Evolutionary conservation across 208 protist species (phyloP).

Genomic region (Blastocrithidia nonstop): DNA sequence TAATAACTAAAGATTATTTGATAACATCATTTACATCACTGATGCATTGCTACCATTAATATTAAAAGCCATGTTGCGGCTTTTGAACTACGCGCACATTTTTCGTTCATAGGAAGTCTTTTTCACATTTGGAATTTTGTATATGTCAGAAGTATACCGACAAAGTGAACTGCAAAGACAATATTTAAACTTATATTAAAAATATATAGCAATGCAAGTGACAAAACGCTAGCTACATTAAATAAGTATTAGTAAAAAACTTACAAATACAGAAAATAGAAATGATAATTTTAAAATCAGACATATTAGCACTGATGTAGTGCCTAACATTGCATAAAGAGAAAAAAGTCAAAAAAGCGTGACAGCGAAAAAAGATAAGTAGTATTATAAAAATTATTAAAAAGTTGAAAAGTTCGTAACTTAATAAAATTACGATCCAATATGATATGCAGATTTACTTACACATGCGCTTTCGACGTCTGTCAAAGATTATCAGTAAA

Average conservation of each 20-base stretch:
- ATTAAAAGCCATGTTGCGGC: conserved; percentile 36
- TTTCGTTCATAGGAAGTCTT: conserved; percentile 31
- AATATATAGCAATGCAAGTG: too few relatives aligned
- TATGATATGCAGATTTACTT: too few relatives aligned
- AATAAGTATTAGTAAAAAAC: neutral
- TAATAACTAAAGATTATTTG: conserved; percentile 7
- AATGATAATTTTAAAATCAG: neutral
- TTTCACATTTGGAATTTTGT: conserved; percentile 6
- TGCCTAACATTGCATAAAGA: too few relatives aligned
- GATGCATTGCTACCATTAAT: conserved; percentile 30
- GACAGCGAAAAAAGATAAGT: too few relatives aligned
- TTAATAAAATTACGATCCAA: too few relatives aligned
- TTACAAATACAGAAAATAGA: neutral
- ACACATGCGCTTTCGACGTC: too few relatives aligned
- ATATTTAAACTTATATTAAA: too few relatives aligned
- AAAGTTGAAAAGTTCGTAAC: too few relatives aligned
- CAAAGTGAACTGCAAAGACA: conserved; percentile 12
- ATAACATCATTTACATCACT: conserved; percentile 24
- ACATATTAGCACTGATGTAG: neutral
- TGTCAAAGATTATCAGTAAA: too few relatives aligned
- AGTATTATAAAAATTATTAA: too few relatives aligned
- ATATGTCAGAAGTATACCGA: conserved; percentile 36
- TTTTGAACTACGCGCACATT: conserved; percentile 28
- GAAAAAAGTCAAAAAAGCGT: too few relatives aligned
- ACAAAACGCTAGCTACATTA: neutral